Evolutionary conservation across 1,139 yeast genomes (phyloP).

Genomic region (Yamadazyma oceani): DNA sequence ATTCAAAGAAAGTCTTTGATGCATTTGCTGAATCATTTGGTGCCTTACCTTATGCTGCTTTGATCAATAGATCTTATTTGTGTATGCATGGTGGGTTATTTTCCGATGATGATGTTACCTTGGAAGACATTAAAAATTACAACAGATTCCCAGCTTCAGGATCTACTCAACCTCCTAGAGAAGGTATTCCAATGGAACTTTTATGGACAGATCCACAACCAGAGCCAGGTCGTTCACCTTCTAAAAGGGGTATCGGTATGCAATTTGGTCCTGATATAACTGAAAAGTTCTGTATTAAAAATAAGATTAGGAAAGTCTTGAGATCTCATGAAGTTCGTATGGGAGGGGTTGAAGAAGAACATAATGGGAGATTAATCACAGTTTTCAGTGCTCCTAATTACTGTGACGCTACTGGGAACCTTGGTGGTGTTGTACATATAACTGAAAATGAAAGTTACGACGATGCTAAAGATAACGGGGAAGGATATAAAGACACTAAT

Average conservation of each 20-base stretch:
- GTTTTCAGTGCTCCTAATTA: slow-evolving; percentile 98
- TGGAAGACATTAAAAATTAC: slow-evolving; percentile 71
- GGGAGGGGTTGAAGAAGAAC: slow-evolving; percentile 88
- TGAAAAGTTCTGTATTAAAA: slow-evolving; percentile 66
- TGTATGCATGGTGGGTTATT: slow-evolving; percentile 97
- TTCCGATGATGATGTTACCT: slow-evolving; percentile 68
- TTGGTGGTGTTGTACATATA: slow-evolving; percentile 83
- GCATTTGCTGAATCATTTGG: slow-evolving; percentile 88
- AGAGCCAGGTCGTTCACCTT: slow-evolving; percentile 74
- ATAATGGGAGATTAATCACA: slow-evolving; percentile 80
- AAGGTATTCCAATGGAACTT: slow-evolving; percentile 93
- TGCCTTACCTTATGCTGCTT: slow-evolving; percentile 80
- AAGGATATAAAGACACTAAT: slow-evolving; percentile 51
- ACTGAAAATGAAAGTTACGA: slow-evolving; percentile 37
- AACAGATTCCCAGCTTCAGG: slow-evolving; percentile 62
- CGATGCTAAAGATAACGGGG: slow-evolving; percentile 37
- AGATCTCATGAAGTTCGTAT: slow-evolving; percentile 95
- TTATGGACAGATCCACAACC: slow-evolving; percentile 97
- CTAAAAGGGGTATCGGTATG: slow-evolving; percentile 92
- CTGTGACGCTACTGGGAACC: slow-evolving; percentile 88
- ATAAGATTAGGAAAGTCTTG: slow-evolving; percentile 74
- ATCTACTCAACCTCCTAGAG: slow-evolving; percentile 79
- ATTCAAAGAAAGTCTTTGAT: slow-evolving; percentile 77
- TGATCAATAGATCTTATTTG: slow-evolving; percentile 73
- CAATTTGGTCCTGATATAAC: slow-evolving; percentile 98